phyloP scores from a whole-genome alignment of 805 yeast species.

The Ogataea corticis region DNA sequence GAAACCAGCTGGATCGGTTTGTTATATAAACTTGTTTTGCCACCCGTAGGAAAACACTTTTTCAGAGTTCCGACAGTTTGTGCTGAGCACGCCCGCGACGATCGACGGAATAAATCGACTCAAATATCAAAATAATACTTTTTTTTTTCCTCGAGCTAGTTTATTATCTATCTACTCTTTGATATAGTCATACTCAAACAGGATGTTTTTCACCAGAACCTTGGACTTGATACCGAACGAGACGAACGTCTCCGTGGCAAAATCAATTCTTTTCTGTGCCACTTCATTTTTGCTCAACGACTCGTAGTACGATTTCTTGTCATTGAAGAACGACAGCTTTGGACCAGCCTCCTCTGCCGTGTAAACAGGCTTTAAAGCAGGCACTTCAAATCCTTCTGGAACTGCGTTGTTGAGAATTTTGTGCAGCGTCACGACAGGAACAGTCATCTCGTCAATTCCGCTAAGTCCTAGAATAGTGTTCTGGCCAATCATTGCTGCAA shows the following conservation, averaged over 20 bases:
- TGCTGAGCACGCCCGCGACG: constrained; percentile 1
- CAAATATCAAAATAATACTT: background rate
- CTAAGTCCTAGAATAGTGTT: constrained; percentile 30
- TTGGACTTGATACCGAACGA: constrained; percentile 18
- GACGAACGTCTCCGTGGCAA: constrained; percentile 21
- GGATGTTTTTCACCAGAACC: constrained; percentile 16
- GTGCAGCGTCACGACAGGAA: constrained; percentile 32
- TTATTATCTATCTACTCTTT: background rate
- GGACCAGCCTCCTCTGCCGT: constrained; percentile 26
- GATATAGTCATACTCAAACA: constrained; percentile 13
- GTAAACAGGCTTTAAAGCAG: constrained; percentile 19
- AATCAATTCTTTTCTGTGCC: constrained; percentile 24
- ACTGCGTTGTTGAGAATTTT: constrained; percentile 26
- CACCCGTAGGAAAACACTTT: constrained; percentile 3
- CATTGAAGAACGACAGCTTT: constrained; percentile 21
- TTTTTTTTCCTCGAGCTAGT: too few relatives aligned
- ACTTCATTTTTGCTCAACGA: constrained; percentile 12
- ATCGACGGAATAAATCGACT: background rate
- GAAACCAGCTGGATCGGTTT: background rate
- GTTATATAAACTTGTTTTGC: constrained; percentile 10
- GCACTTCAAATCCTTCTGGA: constrained; percentile 29
- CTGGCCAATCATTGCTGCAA: constrained; percentile 38
- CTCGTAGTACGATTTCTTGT: constrained; percentile 21
- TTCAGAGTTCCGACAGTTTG: background rate
- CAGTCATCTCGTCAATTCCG: constrained; percentile 39